Conservation (phyloP, 2,329 filamentous ascomycete species). For the Monosporascus sp. region DNA sequence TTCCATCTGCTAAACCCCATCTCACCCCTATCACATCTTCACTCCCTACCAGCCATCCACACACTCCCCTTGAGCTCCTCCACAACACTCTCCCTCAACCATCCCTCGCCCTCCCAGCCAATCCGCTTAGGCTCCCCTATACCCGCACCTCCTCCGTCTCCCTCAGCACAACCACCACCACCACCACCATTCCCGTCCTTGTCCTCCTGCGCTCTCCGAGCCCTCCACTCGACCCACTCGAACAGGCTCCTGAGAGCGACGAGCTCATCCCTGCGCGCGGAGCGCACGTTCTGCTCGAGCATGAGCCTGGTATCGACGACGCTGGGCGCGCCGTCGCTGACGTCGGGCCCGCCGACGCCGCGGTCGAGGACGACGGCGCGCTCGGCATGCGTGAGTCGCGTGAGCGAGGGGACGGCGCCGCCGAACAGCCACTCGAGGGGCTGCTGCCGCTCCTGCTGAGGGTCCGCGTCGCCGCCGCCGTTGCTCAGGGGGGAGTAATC, state of each 20-base stretch:
- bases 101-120: constrained; percentile 38
- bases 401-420: constrained; percentile 47
- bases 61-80: constrained; percentile 51
- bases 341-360: constrained; percentile 42
- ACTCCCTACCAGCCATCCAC: constrained; percentile 41
- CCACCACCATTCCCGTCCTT: constrained; percentile 13
- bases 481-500: constrained; percentile 28
- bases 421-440: constrained; percentile 73
- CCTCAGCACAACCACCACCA: constrained; percentile 10
- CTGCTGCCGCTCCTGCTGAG: constrained; percentile 28
- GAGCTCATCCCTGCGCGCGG: constrained; percentile 28
- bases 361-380: constrained; percentile 54
- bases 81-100: constrained; percentile 50
- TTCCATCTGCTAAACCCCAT: neutral
- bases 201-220: constrained; percentile 17
- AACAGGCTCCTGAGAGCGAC: constrained; percentile 49
- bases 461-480: constrained; percentile 24
- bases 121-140: constrained; percentile 13
- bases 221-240: constrained; percentile 49
- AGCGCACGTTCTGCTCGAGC: constrained; percentile 45
- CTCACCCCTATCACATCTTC: neutral
- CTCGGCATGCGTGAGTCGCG: constrained; percentile 59
- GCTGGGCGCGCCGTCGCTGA: constrained; percentile 33
- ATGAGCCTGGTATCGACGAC: constrained; percentile 68
- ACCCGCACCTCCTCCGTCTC: constrained; percentile 2